Evolutionary conservation across 2,329 filamentous ascomycete species (phyloP).

Genomic region (Furcasterigmium furcatum): DNA sequence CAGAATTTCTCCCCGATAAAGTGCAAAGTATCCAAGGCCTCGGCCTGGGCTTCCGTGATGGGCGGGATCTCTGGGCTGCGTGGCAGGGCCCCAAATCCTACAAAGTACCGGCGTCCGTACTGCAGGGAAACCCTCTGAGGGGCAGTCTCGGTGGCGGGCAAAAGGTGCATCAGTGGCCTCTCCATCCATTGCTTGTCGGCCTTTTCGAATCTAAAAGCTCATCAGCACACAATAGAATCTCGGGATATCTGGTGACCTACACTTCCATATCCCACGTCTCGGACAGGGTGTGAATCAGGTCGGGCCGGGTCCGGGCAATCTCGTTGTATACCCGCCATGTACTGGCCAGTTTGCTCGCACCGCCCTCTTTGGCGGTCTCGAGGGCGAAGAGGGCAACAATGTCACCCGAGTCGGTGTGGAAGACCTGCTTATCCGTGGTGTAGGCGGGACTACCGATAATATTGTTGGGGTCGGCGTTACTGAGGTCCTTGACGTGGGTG

Average conservation of each 20-base stretch:
- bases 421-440: conserved; percentile 58
- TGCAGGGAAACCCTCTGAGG: conserved; percentile 57
- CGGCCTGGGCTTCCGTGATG: conserved; percentile 50
- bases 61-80: conserved; percentile 52
- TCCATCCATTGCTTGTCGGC: conserved; percentile 37
- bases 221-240: background rate
- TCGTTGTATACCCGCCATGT: conserved; percentile 62
- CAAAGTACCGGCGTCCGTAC: conserved; percentile 57
- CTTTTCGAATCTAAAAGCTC: conserved; percentile 44
- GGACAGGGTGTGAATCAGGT: conserved; percentile 54
- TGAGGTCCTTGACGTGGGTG: conserved; percentile 61
- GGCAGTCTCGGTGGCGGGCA: conserved; percentile 36
- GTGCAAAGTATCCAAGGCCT: conserved; percentile 49
- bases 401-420: conserved; percentile 60
- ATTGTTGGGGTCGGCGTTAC: conserved; percentile 18
- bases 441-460: conserved; percentile 56
- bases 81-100: conserved; percentile 52
- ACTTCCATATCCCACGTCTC: conserved; percentile 45
- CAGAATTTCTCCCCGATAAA: conserved; percentile 43
- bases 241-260: conserved; percentile 21
- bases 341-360: conserved; percentile 55
- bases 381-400: conserved; percentile 56
- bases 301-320: conserved; percentile 55
- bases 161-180: conserved; percentile 54
- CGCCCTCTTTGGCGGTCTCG: conserved; percentile 48